These are phyloP conservation scores for Olyra latifolia DNA, from an alignment of 176 grass and related monocot species.

Conservation along the genomic window DNA sequence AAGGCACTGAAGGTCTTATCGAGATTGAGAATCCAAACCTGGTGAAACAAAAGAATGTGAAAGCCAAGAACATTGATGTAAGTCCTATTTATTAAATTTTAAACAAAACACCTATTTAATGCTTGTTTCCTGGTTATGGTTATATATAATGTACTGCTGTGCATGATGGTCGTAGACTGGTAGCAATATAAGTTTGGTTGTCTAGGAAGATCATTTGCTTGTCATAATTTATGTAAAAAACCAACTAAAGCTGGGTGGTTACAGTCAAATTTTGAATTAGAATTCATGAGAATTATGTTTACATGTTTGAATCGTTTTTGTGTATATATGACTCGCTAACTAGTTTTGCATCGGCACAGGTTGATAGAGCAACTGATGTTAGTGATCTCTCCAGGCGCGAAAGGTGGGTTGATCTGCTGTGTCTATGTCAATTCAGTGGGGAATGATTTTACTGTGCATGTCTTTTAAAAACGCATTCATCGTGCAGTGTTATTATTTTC, in stretches of 20 bases:
- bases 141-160: neutral
- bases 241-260: neutral
- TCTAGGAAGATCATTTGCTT: neutral
- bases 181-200: neutral
- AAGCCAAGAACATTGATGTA: constrained; percentile 85
- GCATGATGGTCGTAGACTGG: neutral
- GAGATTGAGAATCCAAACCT: constrained; percentile 97
- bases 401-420: constrained; percentile 48
- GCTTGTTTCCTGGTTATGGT: neutral
- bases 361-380: constrained; percentile 60
- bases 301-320: neutral
- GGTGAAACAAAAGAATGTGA: constrained; percentile 71
- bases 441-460: neutral
- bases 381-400: constrained; percentile 85
- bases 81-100: constrained; percentile 28
- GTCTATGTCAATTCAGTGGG: neutral
- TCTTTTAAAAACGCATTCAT: neutral
- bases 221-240: neutral
- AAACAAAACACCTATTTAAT: neutral
- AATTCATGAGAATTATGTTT: neutral
- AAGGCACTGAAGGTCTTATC: constrained; percentile 76
- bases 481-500: neutral
- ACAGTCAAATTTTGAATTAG: neutral
- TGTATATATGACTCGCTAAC: constrained; percentile 2
- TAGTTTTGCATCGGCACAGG: constrained; percentile 38